phyloP scores from a whole-genome alignment of 2,329 filamentous ascomycete genomes.

The Fusarium staphyleae region DNA sequence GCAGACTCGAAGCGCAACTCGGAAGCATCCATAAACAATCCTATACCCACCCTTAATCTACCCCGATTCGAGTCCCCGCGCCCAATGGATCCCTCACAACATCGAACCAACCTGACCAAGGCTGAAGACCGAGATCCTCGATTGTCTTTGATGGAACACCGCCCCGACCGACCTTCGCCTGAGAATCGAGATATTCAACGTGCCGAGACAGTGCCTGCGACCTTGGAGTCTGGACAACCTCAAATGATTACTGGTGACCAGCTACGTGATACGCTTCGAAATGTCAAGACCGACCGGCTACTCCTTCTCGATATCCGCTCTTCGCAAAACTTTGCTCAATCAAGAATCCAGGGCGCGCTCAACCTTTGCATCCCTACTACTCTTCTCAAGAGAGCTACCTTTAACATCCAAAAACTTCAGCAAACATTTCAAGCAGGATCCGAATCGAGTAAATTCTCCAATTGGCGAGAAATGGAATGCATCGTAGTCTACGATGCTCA shows the following conservation, averaged over 20 bases:
- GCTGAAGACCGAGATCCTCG: constrained; percentile 61
- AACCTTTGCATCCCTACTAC: constrained; percentile 97
- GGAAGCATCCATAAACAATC: constrained; percentile 53
- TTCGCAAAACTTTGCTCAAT: constrained; percentile 78
- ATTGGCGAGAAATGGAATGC: constrained; percentile 75
- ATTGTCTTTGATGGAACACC: constrained; percentile 61
- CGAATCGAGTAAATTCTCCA: constrained; percentile 75
- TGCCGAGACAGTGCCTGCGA: constrained; percentile 62
- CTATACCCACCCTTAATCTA: constrained; percentile 49
- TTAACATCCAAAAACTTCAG: constrained; percentile 85
- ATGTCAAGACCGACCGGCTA: constrained; percentile 51
- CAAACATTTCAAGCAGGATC: constrained; percentile 80
- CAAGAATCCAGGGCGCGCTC: constrained; percentile 79
- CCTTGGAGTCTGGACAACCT: constrained; percentile 55
- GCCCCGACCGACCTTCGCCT: constrained; percentile 49
- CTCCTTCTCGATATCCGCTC: constrained; percentile 87
- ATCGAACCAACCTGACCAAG: constrained; percentile 47
- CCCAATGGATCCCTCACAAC: constrained; percentile 40
- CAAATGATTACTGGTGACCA: constrained; percentile 61
- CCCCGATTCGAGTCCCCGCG: constrained; percentile 53
- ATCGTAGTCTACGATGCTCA: constrained; percentile 88
- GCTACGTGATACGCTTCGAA: constrained; percentile 64
- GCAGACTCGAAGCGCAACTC: constrained; percentile 62
- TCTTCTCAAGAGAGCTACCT: constrained; percentile 86
- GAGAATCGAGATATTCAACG: constrained; percentile 38